Conservation (phyloP, 306 rosid species). For the Adenanthera pavonina region DNA sequence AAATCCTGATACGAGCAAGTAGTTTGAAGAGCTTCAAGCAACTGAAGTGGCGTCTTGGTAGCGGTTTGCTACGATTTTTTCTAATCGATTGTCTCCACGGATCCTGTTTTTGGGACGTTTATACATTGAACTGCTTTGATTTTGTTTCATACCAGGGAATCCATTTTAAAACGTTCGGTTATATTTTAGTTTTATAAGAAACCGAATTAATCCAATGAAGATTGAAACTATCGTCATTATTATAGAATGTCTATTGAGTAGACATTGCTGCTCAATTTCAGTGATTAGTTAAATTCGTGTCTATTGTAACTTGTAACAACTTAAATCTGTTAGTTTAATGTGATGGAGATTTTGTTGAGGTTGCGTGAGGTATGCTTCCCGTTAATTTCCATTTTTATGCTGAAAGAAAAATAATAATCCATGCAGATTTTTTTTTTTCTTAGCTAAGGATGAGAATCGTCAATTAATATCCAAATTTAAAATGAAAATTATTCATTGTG, state of each 20-base stretch:
- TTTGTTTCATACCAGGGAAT: neutral
- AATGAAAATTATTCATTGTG: no score
- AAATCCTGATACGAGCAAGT: slow-evolving; percentile 33
- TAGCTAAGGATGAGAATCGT: no score
- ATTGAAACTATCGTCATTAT: neutral
- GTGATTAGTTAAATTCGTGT: neutral
- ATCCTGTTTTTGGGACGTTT: neutral
- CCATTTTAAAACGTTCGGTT: neutral
- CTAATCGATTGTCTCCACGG: slow-evolving; percentile 7
- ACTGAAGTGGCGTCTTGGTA: slow-evolving; percentile 36
- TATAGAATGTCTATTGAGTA: neutral
- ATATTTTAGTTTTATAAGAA: neutral
- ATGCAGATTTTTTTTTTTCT: neutral
- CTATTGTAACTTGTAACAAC: neutral
- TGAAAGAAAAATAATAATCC: neutral
- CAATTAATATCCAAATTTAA: no score
- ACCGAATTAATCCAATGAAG: neutral
- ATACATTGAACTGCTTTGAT: neutral
- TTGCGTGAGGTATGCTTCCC: neutral
- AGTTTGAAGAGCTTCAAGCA: slow-evolving; percentile 43
- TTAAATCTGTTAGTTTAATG: neutral
- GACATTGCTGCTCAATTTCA: neutral
- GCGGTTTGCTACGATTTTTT: slow-evolving; percentile 42
- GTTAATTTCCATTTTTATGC: neutral
- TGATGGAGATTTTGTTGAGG: neutral